Evolutionary conservation across 2,329 filamentous ascomycete genomes (phyloP).

Genomic region (Mycogone perniciosa): DNA sequence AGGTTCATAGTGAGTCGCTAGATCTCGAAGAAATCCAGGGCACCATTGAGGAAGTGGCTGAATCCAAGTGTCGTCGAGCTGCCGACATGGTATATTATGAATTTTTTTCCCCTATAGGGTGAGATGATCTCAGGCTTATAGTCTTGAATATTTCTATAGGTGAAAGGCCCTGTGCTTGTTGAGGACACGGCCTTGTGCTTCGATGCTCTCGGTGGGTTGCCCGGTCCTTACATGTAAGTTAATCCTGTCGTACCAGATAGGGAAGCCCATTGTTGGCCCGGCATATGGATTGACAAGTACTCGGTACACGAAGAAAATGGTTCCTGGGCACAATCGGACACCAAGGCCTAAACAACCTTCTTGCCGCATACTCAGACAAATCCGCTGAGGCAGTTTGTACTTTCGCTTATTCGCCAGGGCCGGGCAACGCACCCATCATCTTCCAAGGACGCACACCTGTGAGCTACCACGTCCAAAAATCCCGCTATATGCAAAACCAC

Average conservation of each 20-base stretch:
- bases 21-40: constrained; percentile 90
- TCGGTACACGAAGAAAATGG: constrained; percentile 65
- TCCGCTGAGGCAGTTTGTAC: constrained; percentile 91
- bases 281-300: neutral
- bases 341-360: constrained; percentile 79
- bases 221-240: constrained; percentile 87
- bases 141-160: constrained; percentile 38
- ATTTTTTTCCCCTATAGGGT: no score
- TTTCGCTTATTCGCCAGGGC: constrained; percentile 84
- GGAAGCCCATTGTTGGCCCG: neutral
- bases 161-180: constrained; percentile 82
- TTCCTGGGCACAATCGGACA: constrained; percentile 82
- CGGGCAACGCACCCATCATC: constrained; percentile 73
- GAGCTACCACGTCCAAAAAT: constrained; percentile 22
- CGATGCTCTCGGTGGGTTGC: constrained; percentile 80
- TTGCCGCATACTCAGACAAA: constrained; percentile 85
- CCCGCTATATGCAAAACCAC: neutral
- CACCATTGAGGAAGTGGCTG: constrained; percentile 82
- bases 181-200: constrained; percentile 97
- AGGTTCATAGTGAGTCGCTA: constrained; percentile 65
- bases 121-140: neutral
- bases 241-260: neutral
- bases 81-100: constrained; percentile 59
- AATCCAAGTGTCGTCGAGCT: constrained; percentile 78
- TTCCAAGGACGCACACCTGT: constrained; percentile 89